Base-by-base conservation (phyloP, 164 flowering plant species). In the Amborella trichopoda region DNA sequence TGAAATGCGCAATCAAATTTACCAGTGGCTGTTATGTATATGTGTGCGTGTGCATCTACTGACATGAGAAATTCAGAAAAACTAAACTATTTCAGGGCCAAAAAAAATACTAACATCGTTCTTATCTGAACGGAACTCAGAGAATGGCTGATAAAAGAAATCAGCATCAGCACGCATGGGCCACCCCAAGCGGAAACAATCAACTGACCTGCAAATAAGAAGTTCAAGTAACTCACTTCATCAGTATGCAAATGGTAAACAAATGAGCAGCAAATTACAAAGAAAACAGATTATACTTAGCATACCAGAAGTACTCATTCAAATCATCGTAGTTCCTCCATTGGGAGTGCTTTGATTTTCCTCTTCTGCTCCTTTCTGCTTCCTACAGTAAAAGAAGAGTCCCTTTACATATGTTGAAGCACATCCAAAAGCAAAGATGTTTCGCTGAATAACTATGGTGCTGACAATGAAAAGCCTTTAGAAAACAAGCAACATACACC, bases 261-360 rank as follows among this genome's bases (percentile, higher is more conserved):
- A 27, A 42, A 45, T 28, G 40, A 23, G 24, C 8, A 40, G 20
- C 28, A 28, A 46, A 49, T 23, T 20, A 30, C 14, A 30, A 30
- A 30, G 34, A 30, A 30, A 30, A 30, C 34, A 30, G 43, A 13
- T 3, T 23, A 27, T 23, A 25, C 14, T 6, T 12, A n/a, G n/a
- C 17, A n/a, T 75, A 90, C 96, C 98, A 90, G 52, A 90, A 90
- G 62, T 86, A 90, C 50, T 90, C 96, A 59, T 90, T 90, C 46
- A 90, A 52, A 74, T 90, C 98, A 69, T 90, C 98, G 72, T 90
- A 90, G 55, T 86, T 90, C 71, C 98, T 81, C 98, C 98, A 90
- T 16, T 81, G 89, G 6, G 98, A 90, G 72, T 90, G 98, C 64
- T 83, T 90, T 52, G 98, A 76, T 63, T 58, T 81, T 44, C 76